Evolutionary conservation across 768 basidiomycete species (phyloP).

Genomic region (Xanthoconium stramineum): DNA sequence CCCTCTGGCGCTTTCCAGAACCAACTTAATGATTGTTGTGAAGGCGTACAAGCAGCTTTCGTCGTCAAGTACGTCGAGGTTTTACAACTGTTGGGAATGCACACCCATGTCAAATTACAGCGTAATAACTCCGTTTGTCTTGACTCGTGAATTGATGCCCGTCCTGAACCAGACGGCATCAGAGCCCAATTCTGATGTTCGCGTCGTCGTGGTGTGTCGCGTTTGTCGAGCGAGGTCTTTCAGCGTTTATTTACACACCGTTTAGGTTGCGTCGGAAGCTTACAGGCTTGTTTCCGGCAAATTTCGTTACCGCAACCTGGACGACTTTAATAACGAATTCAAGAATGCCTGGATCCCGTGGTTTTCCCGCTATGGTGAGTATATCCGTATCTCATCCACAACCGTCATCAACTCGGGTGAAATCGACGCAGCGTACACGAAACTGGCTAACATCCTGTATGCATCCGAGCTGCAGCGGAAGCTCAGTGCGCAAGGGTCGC

Average conservation of each 20-base stretch:
- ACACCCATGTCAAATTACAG: slow-evolving; percentile 18
- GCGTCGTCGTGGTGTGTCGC: slow-evolving; percentile 53
- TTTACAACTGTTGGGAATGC: neutral
- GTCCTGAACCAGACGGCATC: slow-evolving; percentile 48
- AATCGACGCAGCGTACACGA: slow-evolving; percentile 39
- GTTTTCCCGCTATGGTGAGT: slow-evolving; percentile 34
- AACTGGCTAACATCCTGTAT: slow-evolving; percentile 51
- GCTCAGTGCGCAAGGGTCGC: slow-evolving; percentile 29
- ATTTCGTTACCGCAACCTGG: slow-evolving; percentile 28
- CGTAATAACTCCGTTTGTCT: slow-evolving; percentile 52
- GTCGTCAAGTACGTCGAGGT: slow-evolving; percentile 41
- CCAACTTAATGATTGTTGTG: neutral
- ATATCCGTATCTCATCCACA: too few species aligned
- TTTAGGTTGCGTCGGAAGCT: slow-evolving; percentile 34
- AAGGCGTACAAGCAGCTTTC: slow-evolving; percentile 39
- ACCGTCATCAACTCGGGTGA: neutral
- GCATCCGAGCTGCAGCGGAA: slow-evolving; percentile 48
- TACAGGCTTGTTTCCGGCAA: slow-evolving; percentile 22
- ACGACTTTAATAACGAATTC: slow-evolving; percentile 38
- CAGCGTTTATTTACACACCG: neutral
- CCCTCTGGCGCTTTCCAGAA: neutral
- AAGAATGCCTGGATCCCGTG: slow-evolving; percentile 14
- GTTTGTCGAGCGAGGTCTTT: neutral
- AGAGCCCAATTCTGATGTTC: slow-evolving; percentile 50
- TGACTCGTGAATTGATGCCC: slow-evolving; percentile 54